Base-by-base conservation (phyloP, 108 stramenopile species). In the Cyclotella choctawhatcheeana region DNA sequence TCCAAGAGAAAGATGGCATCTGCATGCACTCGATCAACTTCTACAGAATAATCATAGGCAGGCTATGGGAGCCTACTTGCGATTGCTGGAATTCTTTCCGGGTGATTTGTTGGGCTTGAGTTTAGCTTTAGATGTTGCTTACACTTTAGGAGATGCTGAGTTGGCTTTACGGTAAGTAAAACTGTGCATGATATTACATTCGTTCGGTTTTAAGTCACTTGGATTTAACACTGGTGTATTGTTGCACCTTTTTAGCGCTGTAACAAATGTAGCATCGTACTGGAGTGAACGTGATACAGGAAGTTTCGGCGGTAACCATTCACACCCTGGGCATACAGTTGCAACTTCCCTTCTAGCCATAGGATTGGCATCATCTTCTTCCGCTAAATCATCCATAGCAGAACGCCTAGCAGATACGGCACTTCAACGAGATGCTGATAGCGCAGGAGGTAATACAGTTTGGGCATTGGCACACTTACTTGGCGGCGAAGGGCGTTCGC, bases 51-150 rank as follows among this genome's bases (percentile, higher is more conserved):
- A 94, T 48, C 89, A 87, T 52, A 44, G 58, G 30, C 22, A 60
- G 14, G 93, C 93, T 1, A 69, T 94, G 73, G 68, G 73, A 32
- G 79, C 86, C 7, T 68, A 88, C 20, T 52, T 84, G n/a, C 45
- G 82, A 24, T 72, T 88, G 20, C 67, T 94, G 24, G 82, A 85
- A 61, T 50, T 81, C 0, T 91, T 79, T 71, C 93, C 93, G 0
- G 93, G 93, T 25, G 93, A 94, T 73, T 79, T 76, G 22, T 65
- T 94, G 27, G 93, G 89, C 10, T 74, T 94, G 37, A 87, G 84
- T 67, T 67, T 94, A 25, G 86, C 89, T 3, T 67, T 94, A 54
- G 90, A 94, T 79, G 51, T 94, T 26, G 86, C 88, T n/a, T 79
- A 88, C 50, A 79, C 84, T 6, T 48, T 88, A 16, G 89, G 90